Conservation (phyloP, 495 filamentous ascomycete species). For the Penicillium dipodomyicola region DNA sequence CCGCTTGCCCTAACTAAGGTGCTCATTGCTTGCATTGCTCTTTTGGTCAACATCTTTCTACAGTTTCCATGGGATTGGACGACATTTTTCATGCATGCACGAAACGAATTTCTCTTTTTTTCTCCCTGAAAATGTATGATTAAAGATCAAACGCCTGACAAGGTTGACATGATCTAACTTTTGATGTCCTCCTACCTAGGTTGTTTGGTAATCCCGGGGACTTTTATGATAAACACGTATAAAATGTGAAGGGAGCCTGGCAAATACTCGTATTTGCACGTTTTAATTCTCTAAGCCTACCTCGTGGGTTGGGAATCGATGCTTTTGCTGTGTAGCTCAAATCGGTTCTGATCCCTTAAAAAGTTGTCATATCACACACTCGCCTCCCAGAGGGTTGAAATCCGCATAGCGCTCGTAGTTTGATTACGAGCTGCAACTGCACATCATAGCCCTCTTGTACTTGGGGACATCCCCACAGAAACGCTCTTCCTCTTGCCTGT, state of each 20-base stretch:
- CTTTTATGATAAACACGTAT: conserved; percentile 2
- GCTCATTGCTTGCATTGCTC: conserved; percentile 9
- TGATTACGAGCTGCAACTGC: conserved; percentile 68
- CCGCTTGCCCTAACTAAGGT: conserved; percentile 75
- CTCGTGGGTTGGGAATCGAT: background rate
- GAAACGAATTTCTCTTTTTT: conserved; percentile 17
- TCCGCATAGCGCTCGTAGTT: background rate
- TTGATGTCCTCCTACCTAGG: conserved; percentile 3
- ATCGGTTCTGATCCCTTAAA: background rate
- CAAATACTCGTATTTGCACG: conserved; percentile 7
- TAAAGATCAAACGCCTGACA: conserved; percentile 15
- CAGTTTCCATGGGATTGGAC: conserved; percentile 15
- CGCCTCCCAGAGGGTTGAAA: background rate
- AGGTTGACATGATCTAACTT: conserved; percentile 14
- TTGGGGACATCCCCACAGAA: conserved; percentile 87
- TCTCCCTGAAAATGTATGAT: conserved; percentile 13
- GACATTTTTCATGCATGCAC: conserved; percentile 15
- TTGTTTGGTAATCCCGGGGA: conserved; percentile 4
- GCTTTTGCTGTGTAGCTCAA: background rate
- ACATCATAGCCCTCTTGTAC: conserved; percentile 77
- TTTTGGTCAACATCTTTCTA: conserved; percentile 28
- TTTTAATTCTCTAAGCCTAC: background rate
- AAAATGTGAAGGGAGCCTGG: conserved; percentile 6
- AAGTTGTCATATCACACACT: background rate
- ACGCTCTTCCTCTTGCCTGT: conserved; percentile 71